Percentiles rank a stretch among this genome's conserved stretches.
Evolutionary conservation across 495 filamentous ascomycete species (phyloP).

Genomic region (Immersiella caudata): DNA sequence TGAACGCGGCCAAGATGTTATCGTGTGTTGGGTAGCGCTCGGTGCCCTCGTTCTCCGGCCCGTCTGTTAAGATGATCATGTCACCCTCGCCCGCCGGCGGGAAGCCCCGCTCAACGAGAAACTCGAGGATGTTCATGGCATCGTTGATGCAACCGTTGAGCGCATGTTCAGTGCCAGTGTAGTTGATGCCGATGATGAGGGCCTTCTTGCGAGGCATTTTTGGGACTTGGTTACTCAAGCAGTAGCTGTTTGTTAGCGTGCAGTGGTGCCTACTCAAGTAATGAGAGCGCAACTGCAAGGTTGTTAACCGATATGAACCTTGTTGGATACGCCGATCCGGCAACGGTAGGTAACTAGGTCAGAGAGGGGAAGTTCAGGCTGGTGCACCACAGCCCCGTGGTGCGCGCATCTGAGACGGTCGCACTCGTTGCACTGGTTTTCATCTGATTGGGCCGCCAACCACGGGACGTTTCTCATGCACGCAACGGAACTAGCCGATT

Average conservation of each 20-base stretch:
- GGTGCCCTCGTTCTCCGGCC: constrained; percentile 48
- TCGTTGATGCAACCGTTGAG: constrained; percentile 62
- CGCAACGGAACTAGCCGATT: background rate
- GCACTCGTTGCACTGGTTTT: background rate
- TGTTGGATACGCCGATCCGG: background rate
- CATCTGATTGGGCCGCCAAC: background rate
- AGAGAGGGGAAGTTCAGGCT: background rate
- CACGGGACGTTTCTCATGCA: background rate
- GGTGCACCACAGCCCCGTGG: background rate
- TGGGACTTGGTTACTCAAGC: background rate
- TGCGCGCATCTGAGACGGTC: background rate
- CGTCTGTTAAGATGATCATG: constrained; percentile 59
- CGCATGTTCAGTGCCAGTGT: constrained; percentile 53
- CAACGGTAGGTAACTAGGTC: background rate
- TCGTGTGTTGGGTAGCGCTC: constrained; percentile 57
- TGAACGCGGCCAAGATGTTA: constrained; percentile 60
- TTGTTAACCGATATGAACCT: background rate
- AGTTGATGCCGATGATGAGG: constrained; percentile 66
- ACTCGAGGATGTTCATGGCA: constrained; percentile 53
- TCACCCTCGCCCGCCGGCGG: constrained; percentile 45
- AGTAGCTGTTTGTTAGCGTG: background rate
- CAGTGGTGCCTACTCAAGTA: background rate
- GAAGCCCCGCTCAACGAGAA: constrained; percentile 53
- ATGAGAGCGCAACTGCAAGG: background rate
- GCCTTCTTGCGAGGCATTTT: constrained; percentile 52